A percentile compares a stretch with the other conserved stretches of the same genome.
These are phyloP conservation scores for Selenicereus undatus DNA, from an alignment of 148 eudicot genomes.

Conservation along the genomic window DNA sequence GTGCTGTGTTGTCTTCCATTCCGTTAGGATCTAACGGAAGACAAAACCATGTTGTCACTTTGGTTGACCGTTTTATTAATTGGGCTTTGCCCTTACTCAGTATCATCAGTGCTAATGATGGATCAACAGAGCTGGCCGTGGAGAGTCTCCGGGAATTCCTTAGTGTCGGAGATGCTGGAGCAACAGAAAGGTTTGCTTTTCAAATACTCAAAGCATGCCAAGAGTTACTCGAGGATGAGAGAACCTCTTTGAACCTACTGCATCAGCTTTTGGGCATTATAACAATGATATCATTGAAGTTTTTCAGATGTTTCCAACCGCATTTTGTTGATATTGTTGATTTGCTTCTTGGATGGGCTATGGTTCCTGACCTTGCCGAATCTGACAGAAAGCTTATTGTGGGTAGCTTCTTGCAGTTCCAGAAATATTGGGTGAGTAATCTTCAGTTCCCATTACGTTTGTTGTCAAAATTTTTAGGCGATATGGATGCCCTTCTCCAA, in stretches of 20 bases:
- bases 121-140: constrained; percentile 60
- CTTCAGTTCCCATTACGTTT: constrained; percentile 79
- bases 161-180: constrained; percentile 70
- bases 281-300: constrained; percentile 75
- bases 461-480: constrained; percentile 83
- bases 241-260: constrained; percentile 73
- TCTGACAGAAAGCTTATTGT: constrained; percentile 70
- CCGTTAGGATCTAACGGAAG: constrained; percentile 64
- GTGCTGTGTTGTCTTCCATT: constrained; percentile 66
- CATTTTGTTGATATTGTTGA: constrained; percentile 96
- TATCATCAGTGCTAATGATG: constrained; percentile 41
- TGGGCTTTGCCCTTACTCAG: constrained; percentile 85
- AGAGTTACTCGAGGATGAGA: constrained; percentile 93
- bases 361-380: constrained; percentile 84
- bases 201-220: constrained; percentile 83
- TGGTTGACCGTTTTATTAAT: constrained; percentile 71
- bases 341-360: constrained; percentile 97
- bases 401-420: constrained; percentile 90
- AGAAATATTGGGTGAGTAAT: constrained; percentile 90
- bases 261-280: constrained; percentile 67
- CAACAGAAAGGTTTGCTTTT: constrained; percentile 69
- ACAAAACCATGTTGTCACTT: constrained; percentile 64
- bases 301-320: constrained; percentile 79
- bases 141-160: constrained; percentile 84
- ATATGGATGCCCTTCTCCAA: constrained; percentile 89